phyloP scores from a whole-genome alignment of 768 basidiomycete genomes.

The Suillus americanus region DNA sequence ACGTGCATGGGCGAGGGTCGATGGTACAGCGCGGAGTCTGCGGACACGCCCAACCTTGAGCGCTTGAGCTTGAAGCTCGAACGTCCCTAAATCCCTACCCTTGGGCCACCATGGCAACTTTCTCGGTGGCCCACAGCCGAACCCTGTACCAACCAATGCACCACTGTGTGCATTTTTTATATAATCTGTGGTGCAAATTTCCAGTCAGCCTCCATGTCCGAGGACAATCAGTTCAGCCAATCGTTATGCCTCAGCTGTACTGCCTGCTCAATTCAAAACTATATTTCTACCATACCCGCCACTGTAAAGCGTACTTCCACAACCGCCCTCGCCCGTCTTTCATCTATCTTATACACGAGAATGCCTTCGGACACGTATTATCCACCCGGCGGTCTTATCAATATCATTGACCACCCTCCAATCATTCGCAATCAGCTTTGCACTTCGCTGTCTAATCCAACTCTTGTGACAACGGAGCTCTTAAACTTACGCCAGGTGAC shows the following conservation, averaged over 20 bases:
- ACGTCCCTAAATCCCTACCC: not conserved
- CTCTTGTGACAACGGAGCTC: conserved; percentile 21
- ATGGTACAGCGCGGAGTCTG: too few relatives aligned
- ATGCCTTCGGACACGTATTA: conserved; percentile 12
- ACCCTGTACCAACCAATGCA: not conserved
- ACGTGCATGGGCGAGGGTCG: too few relatives aligned
- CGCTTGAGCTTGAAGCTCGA: too few relatives aligned
- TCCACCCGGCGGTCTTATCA: conserved; percentile 12
- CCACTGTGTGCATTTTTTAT: not conserved
- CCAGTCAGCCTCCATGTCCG: not conserved
- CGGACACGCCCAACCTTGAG: too few relatives aligned
- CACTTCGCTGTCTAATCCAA: conserved; percentile 23
- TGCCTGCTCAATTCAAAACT: too few relatives aligned
- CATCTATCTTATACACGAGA: not conserved
- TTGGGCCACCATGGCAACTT: not conserved
- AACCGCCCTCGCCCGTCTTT: not conserved
- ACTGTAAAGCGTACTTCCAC: not conserved
- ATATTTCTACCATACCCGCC: not conserved
- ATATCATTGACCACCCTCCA: conserved; percentile 9
- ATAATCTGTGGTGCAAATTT: not conserved
- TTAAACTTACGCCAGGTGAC: conserved; percentile 1
- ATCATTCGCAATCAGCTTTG: conserved; percentile 18
- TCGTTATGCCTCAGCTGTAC: not conserved
- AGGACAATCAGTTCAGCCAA: not conserved
- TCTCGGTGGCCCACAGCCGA: not conserved